These are phyloP conservation scores for Parsonsia alboflavescens DNA, from an alignment of 257 asterid species.

Conservation along the genomic window DNA sequence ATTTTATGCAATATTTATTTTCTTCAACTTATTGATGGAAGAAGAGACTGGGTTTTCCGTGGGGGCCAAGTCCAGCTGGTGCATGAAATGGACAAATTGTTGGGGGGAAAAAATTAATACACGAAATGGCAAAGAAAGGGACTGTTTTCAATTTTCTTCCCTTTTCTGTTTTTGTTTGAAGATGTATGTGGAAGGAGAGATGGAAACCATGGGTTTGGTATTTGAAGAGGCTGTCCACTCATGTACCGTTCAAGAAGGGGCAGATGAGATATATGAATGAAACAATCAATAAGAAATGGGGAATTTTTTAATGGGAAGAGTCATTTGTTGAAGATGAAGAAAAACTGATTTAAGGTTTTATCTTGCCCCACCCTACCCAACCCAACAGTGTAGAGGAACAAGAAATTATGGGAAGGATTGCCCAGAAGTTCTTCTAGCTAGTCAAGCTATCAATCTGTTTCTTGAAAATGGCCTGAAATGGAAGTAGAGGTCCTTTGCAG, in stretches of 20 bases:
- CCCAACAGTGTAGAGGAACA: too few species aligned
- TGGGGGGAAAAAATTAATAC: not conserved
- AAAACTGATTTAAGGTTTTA: constrained; percentile 32
- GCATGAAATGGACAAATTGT: constrained; percentile 15
- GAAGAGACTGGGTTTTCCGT: constrained; percentile 5
- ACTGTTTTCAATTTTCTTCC: not conserved
- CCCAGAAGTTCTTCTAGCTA: not conserved
- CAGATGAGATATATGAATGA: constrained; percentile 10
- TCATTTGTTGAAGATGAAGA: constrained; percentile 30
- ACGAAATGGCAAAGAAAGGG: constrained; percentile 7
- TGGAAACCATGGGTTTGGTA: not conserved
- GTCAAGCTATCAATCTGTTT: not conserved
- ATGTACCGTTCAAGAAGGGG: constrained; percentile 15
- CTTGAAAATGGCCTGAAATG: constrained; percentile 6
- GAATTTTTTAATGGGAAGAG: constrained; percentile 1
- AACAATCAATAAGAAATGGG: not conserved
- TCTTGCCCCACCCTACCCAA: constrained; percentile 35
- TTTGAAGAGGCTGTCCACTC: constrained; percentile 11
- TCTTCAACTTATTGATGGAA: not conserved
- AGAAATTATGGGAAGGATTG: not conserved
- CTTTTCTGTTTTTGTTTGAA: not conserved
- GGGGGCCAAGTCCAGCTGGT: constrained; percentile 37
- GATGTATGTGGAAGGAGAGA: constrained; percentile 16
- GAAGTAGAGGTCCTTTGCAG: constrained; percentile 4
- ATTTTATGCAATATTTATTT: not conserved